Conservation (phyloP, 2,329 filamentous ascomycete genomes). For the Penicillium brasilianum region DNA sequence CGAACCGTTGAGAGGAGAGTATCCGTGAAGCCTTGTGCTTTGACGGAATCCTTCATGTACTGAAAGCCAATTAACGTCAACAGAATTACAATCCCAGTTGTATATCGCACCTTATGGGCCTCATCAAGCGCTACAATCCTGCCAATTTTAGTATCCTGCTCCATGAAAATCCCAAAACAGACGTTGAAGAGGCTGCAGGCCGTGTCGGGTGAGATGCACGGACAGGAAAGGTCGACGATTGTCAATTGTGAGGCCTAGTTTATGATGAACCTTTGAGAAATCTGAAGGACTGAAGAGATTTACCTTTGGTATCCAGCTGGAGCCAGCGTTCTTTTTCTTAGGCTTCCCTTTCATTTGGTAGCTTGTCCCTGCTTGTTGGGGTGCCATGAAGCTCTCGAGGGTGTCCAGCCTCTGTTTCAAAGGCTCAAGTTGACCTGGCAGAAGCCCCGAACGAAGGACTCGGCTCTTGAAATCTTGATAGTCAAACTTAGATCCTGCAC, state of each 20-base stretch:
- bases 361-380: not conserved
- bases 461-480: slow-evolving; percentile 52
- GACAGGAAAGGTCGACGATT: slow-evolving; percentile 74
- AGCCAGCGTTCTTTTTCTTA: not conserved
- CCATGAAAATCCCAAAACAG: slow-evolving; percentile 62
- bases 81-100: not conserved
- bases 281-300: slow-evolving; percentile 30
- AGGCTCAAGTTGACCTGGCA: slow-evolving; percentile 57
- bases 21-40: slow-evolving; percentile 64
- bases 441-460: slow-evolving; percentile 47
- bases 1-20: slow-evolving; percentile 67
- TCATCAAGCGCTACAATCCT: slow-evolving; percentile 74
- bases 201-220: slow-evolving; percentile 68
- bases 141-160: slow-evolving; percentile 46
- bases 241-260: slow-evolving; percentile 58
- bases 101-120: slow-evolving; percentile 67
- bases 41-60: slow-evolving; percentile 45
- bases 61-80: slow-evolving; percentile 1
- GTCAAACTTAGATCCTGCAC: slow-evolving; percentile 45
- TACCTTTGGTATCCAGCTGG: slow-evolving; percentile 8
- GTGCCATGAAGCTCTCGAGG: slow-evolving; percentile 65
- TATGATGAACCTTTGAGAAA: slow-evolving; percentile 24
- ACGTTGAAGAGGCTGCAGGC: slow-evolving; percentile 77
- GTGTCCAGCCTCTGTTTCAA: slow-evolving; percentile 65
- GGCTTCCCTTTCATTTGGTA: slow-evolving; percentile 4